Evolutionary conservation across 2,329 filamentous ascomycete species (phyloP).

Genomic region (Xylaria sp.): DNA sequence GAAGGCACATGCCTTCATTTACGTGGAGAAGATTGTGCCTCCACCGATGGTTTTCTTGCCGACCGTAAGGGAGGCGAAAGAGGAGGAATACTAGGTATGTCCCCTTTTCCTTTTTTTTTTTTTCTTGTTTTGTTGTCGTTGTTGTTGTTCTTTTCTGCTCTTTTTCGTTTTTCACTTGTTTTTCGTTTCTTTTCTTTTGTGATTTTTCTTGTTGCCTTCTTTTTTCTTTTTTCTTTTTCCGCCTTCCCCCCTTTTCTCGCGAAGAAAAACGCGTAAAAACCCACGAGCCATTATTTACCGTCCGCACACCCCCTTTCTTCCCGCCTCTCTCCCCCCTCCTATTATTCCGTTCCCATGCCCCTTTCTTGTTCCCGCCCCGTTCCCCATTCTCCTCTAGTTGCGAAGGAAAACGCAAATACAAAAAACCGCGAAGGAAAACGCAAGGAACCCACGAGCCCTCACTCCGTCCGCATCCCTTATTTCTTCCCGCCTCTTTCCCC

Average conservation of each 20-base stretch:
- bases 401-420: slow-evolving; percentile 4
- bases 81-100: slow-evolving; percentile 1
- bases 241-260: neutral
- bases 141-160: neutral
- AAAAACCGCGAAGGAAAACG: slow-evolving; percentile 1
- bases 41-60: neutral
- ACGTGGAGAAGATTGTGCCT: neutral
- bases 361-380: no score
- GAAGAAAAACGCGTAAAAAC: neutral
- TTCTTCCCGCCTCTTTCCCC: neutral
- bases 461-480: neutral
- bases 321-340: neutral
- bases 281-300: neutral
- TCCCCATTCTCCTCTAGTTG: neutral
- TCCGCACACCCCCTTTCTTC: neutral
- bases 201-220: neutral
- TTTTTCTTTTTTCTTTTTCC: neutral
- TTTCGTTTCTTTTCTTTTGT: neutral
- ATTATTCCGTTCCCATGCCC: neutral
- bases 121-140: neutral
- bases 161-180: neutral
- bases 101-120: neutral
- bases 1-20: neutral
- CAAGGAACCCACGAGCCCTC: slow-evolving; percentile 1
- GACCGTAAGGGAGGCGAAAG: neutral